phyloP scores from a whole-genome alignment of 140 eudicot species.

The Bidens hawaiensis region DNA sequence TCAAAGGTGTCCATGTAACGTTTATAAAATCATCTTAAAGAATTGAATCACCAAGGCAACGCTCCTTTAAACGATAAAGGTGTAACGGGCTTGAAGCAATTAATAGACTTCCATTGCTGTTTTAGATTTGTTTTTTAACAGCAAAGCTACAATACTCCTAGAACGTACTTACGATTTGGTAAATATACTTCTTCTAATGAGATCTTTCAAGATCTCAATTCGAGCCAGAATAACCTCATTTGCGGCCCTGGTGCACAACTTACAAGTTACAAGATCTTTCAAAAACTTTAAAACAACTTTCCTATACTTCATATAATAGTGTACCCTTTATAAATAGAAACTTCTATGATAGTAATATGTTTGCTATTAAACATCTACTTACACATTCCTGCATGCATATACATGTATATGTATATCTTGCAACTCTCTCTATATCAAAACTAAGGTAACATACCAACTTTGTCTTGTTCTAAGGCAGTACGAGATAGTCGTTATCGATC shows the following conservation, averaged over 20 bases:
- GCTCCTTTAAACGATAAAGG: too few relatives aligned
- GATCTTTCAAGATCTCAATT: too few relatives aligned
- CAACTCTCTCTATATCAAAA: slow-evolving; percentile 29
- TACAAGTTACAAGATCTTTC: slow-evolving; percentile 11
- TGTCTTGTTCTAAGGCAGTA: slow-evolving; percentile 12
- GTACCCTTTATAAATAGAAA: slow-evolving; percentile 26
- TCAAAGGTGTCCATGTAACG: too few relatives aligned
- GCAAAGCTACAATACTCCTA: too few relatives aligned
- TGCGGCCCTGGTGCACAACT: background rate
- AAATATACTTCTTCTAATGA: too few relatives aligned
- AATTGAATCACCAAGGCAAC: too few relatives aligned
- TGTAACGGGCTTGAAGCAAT: too few relatives aligned
- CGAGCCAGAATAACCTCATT: too few relatives aligned
- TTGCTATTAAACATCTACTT: slow-evolving; percentile 28
- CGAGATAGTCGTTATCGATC: background rate
- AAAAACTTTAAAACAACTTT: slow-evolving; percentile 9
- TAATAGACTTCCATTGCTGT: too few relatives aligned
- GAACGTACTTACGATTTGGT: too few relatives aligned
- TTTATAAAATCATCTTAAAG: too few relatives aligned
- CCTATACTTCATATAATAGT: slow-evolving; percentile 22
- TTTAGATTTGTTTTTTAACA: too few relatives aligned
- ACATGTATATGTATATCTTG: slow-evolving; percentile 11
- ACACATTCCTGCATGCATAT: background rate
- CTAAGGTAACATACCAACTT: slow-evolving; percentile 21
- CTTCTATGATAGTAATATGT: slow-evolving; percentile 27